phyloP scores from a whole-genome alignment of 2,329 filamentous ascomycete genomes.

The Microsporum canis region DNA sequence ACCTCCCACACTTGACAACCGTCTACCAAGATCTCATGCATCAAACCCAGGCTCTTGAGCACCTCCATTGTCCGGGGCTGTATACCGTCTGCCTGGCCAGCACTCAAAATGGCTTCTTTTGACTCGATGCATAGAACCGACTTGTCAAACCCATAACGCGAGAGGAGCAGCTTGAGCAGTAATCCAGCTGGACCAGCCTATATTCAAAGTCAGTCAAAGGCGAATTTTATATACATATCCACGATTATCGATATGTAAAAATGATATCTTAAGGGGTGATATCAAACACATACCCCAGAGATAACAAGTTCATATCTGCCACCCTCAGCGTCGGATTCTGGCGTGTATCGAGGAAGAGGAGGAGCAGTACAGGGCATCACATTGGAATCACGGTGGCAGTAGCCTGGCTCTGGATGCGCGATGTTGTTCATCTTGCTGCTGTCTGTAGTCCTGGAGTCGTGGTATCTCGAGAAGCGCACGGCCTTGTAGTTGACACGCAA shows the following conservation, averaged over 20 bases:
- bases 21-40: constrained; percentile 44
- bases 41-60: constrained; percentile 33
- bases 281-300: constrained; percentile 23
- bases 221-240: not conserved
- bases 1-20: constrained; percentile 49
- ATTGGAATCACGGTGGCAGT: constrained; percentile 7
- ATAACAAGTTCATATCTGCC: constrained; percentile 34
- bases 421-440: not conserved
- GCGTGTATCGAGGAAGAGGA: constrained; percentile 28
- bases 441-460: not conserved
- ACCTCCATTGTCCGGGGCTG: constrained; percentile 36
- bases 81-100: constrained; percentile 35
- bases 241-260: not conserved
- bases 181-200: constrained; percentile 35
- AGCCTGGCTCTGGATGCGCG: not conserved
- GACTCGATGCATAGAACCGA: constrained; percentile 35
- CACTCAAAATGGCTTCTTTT: constrained; percentile 29
- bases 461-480: not conserved
- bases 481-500: not conserved
- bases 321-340: constrained; percentile 14
- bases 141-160: constrained; percentile 34
- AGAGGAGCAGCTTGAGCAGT: constrained; percentile 32
- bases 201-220: not conserved
- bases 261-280: not conserved
- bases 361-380: constrained; percentile 39